Conservation (phyloP, 805 yeast genomes). For the Pachysolen tannophilus region DNA sequence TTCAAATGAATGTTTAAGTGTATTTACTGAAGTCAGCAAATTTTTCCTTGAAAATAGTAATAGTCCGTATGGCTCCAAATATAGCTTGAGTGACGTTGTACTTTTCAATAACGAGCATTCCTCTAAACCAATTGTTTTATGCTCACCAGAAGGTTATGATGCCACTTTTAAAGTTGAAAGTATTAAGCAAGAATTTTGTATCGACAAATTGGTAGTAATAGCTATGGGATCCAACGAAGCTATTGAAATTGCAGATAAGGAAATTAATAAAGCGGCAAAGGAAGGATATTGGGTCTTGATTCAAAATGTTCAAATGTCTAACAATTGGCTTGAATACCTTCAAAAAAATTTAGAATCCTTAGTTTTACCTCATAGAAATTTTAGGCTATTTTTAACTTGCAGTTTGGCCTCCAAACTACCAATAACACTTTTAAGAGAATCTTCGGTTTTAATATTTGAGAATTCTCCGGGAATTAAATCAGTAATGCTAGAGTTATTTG, state of each 20-base stretch:
- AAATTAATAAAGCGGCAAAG: constrained; percentile 36
- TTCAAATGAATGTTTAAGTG: constrained; percentile 13
- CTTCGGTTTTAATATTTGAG: constrained; percentile 55
- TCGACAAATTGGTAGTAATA: constrained; percentile 29
- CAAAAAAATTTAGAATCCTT: constrained; percentile 35
- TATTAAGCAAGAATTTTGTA: constrained; percentile 16
- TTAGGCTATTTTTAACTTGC: constrained; percentile 63
- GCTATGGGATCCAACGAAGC: constrained; percentile 77
- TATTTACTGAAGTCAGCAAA: constrained; percentile 14
- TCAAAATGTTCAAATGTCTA: constrained; percentile 75
- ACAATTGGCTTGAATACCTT: constrained; percentile 50
- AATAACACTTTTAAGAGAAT: constrained; percentile 42
- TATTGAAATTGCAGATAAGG: constrained; percentile 42
- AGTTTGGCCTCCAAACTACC: constrained; percentile 41
- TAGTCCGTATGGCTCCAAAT: constrained; percentile 14
- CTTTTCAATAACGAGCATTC: constrained; percentile 9
- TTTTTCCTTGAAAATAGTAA: constrained; percentile 15
- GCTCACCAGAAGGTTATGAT: constrained; percentile 59
- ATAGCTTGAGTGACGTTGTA: constrained; percentile 23
- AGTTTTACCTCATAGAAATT: constrained; percentile 21
- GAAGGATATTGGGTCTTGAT: constrained; percentile 64
- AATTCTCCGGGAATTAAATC: constrained; percentile 51
- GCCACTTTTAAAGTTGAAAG: constrained; percentile 46
- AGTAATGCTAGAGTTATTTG: constrained; percentile 31
- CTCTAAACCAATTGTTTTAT: constrained; percentile 38